phyloP scores from a whole-genome alignment of 352 stramenopile species.

The Phytophthora melonis region DNA sequence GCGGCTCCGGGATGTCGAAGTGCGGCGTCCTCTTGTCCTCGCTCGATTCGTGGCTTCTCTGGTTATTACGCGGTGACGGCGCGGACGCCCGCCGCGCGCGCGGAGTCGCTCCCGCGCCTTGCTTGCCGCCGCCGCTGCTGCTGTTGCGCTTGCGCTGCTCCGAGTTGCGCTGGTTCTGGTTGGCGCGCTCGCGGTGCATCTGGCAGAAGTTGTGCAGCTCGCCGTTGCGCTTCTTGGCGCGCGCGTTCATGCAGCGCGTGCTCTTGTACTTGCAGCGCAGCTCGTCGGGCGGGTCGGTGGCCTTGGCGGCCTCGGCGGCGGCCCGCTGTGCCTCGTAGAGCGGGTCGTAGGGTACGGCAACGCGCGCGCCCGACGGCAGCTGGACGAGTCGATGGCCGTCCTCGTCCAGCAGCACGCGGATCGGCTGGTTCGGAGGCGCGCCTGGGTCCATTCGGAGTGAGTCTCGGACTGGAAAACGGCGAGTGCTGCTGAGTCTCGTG shows the following conservation, averaged over 20 bases:
- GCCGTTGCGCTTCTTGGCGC: constrained; percentile 57
- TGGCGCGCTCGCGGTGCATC: constrained; percentile 60
- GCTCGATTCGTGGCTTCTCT: constrained; percentile 8
- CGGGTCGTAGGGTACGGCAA: constrained; percentile 39
- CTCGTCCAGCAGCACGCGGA: constrained; percentile 27
- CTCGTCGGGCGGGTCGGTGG: constrained; percentile 35
- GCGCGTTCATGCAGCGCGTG: constrained; percentile 50
- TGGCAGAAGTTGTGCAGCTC: constrained; percentile 65
- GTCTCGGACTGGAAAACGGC: constrained; percentile 34
- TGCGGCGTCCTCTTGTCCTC: constrained; percentile 20
- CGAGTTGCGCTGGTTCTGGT: constrained; percentile 77
- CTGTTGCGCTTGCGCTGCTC: constrained; percentile 56
- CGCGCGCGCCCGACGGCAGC: constrained; percentile 32
- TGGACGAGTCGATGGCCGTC: constrained; percentile 45
- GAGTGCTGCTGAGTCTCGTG: constrained; percentile 30
- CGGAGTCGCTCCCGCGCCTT: not conserved
- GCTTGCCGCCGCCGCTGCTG: constrained; percentile 11
- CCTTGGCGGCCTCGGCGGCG: constrained; percentile 24
- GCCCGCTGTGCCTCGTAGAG: constrained; percentile 29
- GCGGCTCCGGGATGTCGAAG: constrained; percentile 39
- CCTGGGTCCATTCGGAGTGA: constrained; percentile 31
- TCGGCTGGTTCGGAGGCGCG: constrained; percentile 5
- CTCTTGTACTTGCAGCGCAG: constrained; percentile 60
- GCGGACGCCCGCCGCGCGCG: constrained; percentile 12
- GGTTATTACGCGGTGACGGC: constrained; percentile 4